Evolutionary conservation across 2,329 filamentous ascomycete species (phyloP).

Genomic region (Claviceps lovelessii): DNA sequence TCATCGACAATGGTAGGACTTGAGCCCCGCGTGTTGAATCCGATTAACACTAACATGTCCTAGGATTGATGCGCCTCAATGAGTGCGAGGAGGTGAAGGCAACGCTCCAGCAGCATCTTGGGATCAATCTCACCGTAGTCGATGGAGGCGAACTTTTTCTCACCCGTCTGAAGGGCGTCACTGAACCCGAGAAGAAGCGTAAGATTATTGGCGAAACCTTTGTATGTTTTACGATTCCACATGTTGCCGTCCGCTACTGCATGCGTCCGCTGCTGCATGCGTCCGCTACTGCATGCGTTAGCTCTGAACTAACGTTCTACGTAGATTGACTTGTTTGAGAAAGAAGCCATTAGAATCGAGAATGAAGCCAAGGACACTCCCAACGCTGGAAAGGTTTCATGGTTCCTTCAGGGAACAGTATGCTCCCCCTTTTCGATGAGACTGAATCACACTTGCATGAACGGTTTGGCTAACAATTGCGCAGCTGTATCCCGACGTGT

Average conservation of each 20-base stretch:
- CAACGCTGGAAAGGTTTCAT: constrained; percentile 63
- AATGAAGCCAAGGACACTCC: constrained; percentile 51
- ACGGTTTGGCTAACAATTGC: background rate
- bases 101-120: constrained; percentile 62
- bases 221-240: background rate
- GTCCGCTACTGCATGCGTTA: too few relatives aligned
- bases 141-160: constrained; percentile 70
- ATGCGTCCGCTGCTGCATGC: too few relatives aligned
- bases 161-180: constrained; percentile 57
- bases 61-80: constrained; percentile 59
- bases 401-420: constrained; percentile 75
- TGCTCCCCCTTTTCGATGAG: constrained; percentile 26
- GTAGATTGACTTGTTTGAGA: constrained; percentile 56
- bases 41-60: constrained; percentile 4
- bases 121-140: constrained; percentile 80
- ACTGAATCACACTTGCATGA: background rate
- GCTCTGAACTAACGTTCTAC: constrained; percentile 36
- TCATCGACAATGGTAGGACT: constrained; percentile 58
- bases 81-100: constrained; percentile 73
- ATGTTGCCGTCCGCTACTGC: background rate
- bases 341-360: constrained; percentile 56
- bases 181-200: constrained; percentile 68
- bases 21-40: constrained; percentile 16
- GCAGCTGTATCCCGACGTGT: constrained; percentile 1
- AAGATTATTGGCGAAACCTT: constrained; percentile 59